Percentiles rank a stretch among this genome's conserved stretches.
These are phyloP conservation scores for Globisporangium cystogenes DNA, from an alignment of 352 stramenopile genomes.

Conservation along the genomic window DNA sequence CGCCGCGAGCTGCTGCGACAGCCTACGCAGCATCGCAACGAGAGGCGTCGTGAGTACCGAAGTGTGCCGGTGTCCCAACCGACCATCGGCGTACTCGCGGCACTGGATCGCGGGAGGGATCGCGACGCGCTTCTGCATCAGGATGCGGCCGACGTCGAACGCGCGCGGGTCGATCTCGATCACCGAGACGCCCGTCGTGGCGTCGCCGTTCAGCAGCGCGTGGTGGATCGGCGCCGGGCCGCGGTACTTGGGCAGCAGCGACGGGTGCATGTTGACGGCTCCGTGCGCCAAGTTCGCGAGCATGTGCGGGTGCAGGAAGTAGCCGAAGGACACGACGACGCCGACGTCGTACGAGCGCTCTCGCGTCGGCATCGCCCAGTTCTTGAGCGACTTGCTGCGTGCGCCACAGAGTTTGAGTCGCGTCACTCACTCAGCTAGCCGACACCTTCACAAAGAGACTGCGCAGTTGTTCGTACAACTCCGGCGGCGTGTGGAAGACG, in stretches of 20 bases:
- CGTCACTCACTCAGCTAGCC: too few relatives aligned
- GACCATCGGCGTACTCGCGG: slow-evolving; percentile 40
- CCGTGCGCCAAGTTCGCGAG: slow-evolving; percentile 54
- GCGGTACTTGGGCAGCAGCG: slow-evolving; percentile 81
- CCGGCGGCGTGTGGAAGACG: slow-evolving; percentile 56
- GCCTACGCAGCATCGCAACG: slow-evolving; percentile 12
- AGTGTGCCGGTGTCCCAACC: too few relatives aligned
- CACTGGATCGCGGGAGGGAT: slow-evolving; percentile 53
- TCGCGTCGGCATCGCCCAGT: slow-evolving; percentile 48
- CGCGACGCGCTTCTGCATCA: slow-evolving; percentile 41
- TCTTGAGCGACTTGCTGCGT: slow-evolving; percentile 69
- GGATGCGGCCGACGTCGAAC: slow-evolving; percentile 78
- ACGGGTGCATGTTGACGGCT: slow-evolving; percentile 88
- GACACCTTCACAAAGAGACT: too few relatives aligned
- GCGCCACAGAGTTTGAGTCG: too few relatives aligned
- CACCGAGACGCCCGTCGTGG: slow-evolving; percentile 70
- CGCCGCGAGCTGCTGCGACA: slow-evolving; percentile 39
- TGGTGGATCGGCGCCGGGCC: slow-evolving; percentile 84
- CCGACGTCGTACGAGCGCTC: slow-evolving; percentile 60
- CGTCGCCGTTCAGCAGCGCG: slow-evolving; percentile 75
- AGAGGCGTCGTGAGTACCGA: too few relatives aligned
- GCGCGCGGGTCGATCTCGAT: slow-evolving; percentile 83
- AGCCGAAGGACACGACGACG: slow-evolving; percentile 88
- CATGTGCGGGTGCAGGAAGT: slow-evolving; percentile 80
- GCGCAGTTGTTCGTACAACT: slow-evolving; percentile 27